Conservation (phyloP, 163 green algal genomes). For the Chlorella variabilis region DNA sequence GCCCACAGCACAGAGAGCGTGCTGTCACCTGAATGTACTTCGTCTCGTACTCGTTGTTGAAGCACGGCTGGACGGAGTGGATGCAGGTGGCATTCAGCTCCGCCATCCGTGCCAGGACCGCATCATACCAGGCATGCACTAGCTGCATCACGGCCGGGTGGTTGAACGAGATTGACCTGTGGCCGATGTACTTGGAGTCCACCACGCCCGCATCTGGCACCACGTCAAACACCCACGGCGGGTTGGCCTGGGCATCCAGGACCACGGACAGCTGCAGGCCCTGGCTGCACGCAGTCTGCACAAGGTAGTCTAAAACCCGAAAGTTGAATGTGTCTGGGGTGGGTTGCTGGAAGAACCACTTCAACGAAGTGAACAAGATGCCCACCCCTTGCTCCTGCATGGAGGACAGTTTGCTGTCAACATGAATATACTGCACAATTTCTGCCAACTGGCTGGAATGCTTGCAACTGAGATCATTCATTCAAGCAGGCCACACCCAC, state of each 20-base stretch:
- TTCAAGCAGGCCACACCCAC: background rate
- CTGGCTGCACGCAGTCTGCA: background rate
- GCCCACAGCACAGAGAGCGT: too few relatives aligned
- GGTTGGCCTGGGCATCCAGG: constrained; percentile 7
- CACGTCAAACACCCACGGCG: constrained; percentile 4
- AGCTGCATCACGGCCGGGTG: constrained; percentile 5
- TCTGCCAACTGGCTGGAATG: background rate
- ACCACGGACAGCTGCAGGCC: background rate
- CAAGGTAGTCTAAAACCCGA: background rate
- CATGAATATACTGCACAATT: background rate
- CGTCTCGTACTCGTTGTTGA: constrained; percentile 11
- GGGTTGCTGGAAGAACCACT: constrained; percentile 9
- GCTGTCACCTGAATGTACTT: constrained; percentile 14
- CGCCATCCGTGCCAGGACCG: background rate
- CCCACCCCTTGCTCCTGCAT: constrained; percentile 4
- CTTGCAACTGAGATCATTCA: background rate
- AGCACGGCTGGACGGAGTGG: background rate
- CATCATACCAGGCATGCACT: background rate
- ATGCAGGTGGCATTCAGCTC: constrained; percentile 5
- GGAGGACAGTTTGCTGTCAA: background rate
- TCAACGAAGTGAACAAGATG: background rate
- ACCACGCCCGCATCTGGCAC: background rate
- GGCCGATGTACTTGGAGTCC: background rate
- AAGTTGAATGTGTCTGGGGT: constrained; percentile 1
- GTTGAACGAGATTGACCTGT: constrained; percentile 7